Evolutionary conservation across 169 alveolate species (phyloP).

Genomic region (Plasmodium reichenowi): DNA sequence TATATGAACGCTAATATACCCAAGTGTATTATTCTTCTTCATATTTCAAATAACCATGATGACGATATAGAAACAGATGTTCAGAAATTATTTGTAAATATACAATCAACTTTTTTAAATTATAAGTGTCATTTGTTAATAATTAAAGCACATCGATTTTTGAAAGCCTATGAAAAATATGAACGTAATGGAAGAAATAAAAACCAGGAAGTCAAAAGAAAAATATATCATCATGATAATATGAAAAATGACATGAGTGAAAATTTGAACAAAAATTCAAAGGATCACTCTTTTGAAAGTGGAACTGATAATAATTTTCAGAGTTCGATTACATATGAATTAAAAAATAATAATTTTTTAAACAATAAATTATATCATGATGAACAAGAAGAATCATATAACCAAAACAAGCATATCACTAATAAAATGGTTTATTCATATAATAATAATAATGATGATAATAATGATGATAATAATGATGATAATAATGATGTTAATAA

Average conservation of each 20-base stretch:
- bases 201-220: not conserved
- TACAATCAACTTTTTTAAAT: slow-evolving; percentile 46
- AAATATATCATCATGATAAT: not conserved
- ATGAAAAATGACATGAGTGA: not conserved
- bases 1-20: slow-evolving; percentile 18
- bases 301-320: not conserved
- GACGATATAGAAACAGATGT: slow-evolving; percentile 71
- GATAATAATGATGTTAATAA: not conserved
- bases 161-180: not conserved
- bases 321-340: not conserved
- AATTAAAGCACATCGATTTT: slow-evolving; percentile 56
- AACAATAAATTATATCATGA: not conserved
- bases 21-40: slow-evolving; percentile 45
- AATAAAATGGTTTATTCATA: not conserved
- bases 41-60: slow-evolving; percentile 39
- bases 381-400: not conserved
- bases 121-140: slow-evolving; percentile 56
- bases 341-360: not conserved
- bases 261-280: not conserved
- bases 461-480: not conserved
- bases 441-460: not conserved
- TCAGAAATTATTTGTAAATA: slow-evolving; percentile 50
- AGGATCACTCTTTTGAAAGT: not conserved
- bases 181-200: not conserved
- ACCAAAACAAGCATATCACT: not conserved